Evolutionary conservation across 2,329 filamentous ascomycete genomes (phyloP).

Genomic region (Aspergillus quadricinctus): DNA sequence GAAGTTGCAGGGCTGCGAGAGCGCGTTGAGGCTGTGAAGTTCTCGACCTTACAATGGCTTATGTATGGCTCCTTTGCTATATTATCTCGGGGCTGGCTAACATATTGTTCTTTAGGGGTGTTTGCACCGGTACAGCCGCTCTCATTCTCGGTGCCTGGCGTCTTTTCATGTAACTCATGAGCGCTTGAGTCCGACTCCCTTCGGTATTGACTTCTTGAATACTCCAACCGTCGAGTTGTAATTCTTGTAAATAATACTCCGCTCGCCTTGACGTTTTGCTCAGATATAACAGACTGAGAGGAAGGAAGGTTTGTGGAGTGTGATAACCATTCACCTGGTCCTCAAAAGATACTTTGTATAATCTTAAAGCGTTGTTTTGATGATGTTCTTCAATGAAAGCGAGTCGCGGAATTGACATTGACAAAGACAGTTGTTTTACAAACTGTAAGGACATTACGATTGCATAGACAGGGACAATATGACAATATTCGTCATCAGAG

Average conservation of each 20-base stretch:
- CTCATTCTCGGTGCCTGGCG: constrained; percentile 65
- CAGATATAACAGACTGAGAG: not conserved
- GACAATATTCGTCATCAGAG: not conserved
- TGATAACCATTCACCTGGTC: not conserved
- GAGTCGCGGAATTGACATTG: not conserved
- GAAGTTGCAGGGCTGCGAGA: constrained; percentile 87
- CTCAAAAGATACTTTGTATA: not conserved
- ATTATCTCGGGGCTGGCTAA: constrained; percentile 20
- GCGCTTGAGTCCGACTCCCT: not conserved
- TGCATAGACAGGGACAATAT: not conserved
- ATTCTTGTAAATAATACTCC: not conserved
- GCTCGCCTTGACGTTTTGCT: not conserved
- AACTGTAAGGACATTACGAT: not conserved
- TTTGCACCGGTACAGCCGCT: constrained; percentile 62
- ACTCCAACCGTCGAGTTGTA: not conserved
- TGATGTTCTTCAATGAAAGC: not conserved
- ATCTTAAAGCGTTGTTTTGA: not conserved
- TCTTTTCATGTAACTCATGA: constrained; percentile 53
- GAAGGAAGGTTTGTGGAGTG: not conserved
- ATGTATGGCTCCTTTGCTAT: constrained; percentile 62
- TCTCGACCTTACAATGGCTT: constrained; percentile 95
- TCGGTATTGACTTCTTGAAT: not conserved
- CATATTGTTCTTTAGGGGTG: constrained; percentile 45
- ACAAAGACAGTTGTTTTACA: not conserved
- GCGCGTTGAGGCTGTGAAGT: constrained; percentile 95